Conservation (phyloP, 2,329 filamentous ascomycete genomes). For the Xylariaceae sp. region DNA sequence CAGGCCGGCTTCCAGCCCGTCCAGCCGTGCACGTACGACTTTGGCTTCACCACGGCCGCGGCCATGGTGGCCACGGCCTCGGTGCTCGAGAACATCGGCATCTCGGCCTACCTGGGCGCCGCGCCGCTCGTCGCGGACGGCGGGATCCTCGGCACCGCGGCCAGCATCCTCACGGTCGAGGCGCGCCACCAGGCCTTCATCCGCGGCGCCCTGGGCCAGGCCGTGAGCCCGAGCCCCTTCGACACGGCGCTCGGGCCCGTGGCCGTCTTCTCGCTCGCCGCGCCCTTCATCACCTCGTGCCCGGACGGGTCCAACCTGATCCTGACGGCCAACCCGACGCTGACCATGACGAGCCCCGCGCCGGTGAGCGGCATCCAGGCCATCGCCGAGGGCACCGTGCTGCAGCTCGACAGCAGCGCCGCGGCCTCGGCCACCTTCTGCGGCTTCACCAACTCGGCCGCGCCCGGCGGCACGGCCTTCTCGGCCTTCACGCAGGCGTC, state of each 20-base stretch:
- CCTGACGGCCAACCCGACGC: conserved; percentile 54
- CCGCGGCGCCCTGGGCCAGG: conserved; percentile 48
- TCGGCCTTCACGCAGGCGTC: conserved; percentile 43
- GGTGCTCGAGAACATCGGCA: conserved; percentile 64
- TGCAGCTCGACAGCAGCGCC: conserved; percentile 44
- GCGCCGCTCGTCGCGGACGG: conserved; percentile 55
- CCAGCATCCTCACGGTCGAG: conserved; percentile 65
- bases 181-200: conserved; percentile 68
- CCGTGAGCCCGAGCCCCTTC: conserved; percentile 60
- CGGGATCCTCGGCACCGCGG: conserved; percentile 57
- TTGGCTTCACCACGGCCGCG: conserved; percentile 57
- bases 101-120: conserved; percentile 67
- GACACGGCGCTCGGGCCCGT: conserved; percentile 61
- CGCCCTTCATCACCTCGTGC: conserved; percentile 65
- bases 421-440: conserved; percentile 49
- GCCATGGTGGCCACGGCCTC: conserved; percentile 63
- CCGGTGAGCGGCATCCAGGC: conserved; percentile 30
- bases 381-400: conserved; percentile 31
- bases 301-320: conserved; percentile 57
- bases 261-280: conserved; percentile 66
- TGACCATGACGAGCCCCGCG: conserved; percentile 42
- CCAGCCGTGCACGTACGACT: conserved; percentile 64
- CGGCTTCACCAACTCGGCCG: conserved; percentile 57
- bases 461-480: conserved; percentile 53
- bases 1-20: conserved; percentile 58